Base-by-base conservation (phyloP, 2,329 filamentous ascomycete species). In the Aspergillus phoenicis region DNA sequence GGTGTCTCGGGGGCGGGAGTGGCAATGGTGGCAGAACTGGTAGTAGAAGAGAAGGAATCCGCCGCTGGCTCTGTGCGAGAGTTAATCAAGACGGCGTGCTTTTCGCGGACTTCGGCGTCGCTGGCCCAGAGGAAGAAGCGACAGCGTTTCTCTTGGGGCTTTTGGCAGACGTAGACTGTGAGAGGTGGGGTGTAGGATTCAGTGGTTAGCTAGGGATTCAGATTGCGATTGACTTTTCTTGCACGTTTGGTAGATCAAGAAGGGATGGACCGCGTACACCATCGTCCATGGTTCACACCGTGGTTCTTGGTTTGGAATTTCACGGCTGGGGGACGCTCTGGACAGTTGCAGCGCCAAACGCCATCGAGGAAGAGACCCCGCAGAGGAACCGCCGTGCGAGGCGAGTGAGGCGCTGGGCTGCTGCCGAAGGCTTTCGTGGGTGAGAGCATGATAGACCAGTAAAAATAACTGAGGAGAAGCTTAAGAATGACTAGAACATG, bases 101-200 rank as follows among this genome's bases (percentile, higher is more conserved):
- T 80, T 70, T 85, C 83, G 20, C 86, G 77, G n/a, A 75, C 64
- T 64, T 83, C 79, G 13, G 86, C 86, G 58, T 87, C 84, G 57
- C 83, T 80, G 13, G 83, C 80, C 86, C 85, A 89, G 0, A 88
- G 77, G 60, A 88, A 89, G 76, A 88, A 88, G 5, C 76, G 78
- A 68, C 86, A 89, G 43, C 80, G 75, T 49, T 80, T 74, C 2
- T 74, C 68, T 56, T 79, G 74, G 36, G 76, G 74, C 66, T 81
- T 80, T 65, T 86, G 83, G 67, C 86, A 89, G 4, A 81, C 84
- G 65, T 85, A 87, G 71, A 88, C 79, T 81, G 56, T 10, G 45
- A 36, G 15, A 6, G n/a, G 7, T 48, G 22, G 5, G 11, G 22
- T 36, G 33, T 11, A 22, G 30, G 33, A 22, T 49, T 28, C 26